Evolutionary conservation across 805 yeast species (phyloP), one percentile per base, ranked within the genome.

Genomic region (Cyberlindnera bimundalis): DNA sequence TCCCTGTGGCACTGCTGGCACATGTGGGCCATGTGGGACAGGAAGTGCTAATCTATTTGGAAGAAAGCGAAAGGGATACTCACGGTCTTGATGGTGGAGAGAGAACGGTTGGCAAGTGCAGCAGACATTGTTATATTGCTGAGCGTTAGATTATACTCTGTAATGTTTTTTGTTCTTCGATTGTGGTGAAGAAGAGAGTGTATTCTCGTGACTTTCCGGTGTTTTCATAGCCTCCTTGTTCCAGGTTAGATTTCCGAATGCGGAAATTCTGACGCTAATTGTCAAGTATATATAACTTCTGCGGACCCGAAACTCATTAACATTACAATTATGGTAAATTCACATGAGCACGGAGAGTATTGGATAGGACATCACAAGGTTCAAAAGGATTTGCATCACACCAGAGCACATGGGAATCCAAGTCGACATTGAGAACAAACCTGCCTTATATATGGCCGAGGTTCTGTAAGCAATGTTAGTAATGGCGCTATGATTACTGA

Each of bases 391-490:
- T 51, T 79, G 80, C 5, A 84, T 74, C 2, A 84, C 61, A 0
- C 80, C 95, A 78, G 90, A 86, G 40, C 84, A 74, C 50, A 91
- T 73, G 0, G 99, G 98, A 7, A 91, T 78, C 99, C 99, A 91
- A 0, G 97, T 86, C 11, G 95, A 82, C 95, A 93, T 86, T 17
- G 84, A 75, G 53, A 91, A 78, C 18, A 83, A 71, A 0, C 96
- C 96, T 0, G 95, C 79, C 40, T 73, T 69, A 64, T 90, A 90
- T 7, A 89, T 74, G 2, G 88, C 84, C 26, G 81, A 36, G n/a
- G 39, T 36, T 4, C 50, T 48, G 33, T 5, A 8, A 4, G 14
- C 16, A 27, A 16, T 25, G 21, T 6, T 6, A 10, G 19, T 6
- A 6, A 16, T n/a, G 10, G 20, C 34, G n/a, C n/a, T n/a, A n/a